phyloP scores from a whole-genome alignment of 805 yeast genomes.

The Sungouiella thailandica region DNA sequence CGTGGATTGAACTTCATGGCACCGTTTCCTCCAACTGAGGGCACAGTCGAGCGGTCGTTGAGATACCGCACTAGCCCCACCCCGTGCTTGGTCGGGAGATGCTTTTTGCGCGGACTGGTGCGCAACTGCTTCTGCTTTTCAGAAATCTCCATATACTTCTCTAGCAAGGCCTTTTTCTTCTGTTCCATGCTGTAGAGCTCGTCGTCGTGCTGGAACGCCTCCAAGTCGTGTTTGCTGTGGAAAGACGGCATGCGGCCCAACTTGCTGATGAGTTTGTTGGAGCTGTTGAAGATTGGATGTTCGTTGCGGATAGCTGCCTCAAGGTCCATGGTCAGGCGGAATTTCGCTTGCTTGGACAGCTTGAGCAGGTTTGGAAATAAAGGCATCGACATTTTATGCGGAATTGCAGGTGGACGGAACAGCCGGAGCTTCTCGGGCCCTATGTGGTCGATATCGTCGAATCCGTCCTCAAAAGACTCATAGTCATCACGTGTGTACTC shows the following conservation, averaged over 20 bases:
- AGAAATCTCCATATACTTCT: slow-evolving; percentile 27
- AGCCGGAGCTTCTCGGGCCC: slow-evolving; percentile 10
- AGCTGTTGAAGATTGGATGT: slow-evolving; percentile 28
- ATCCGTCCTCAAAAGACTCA: slow-evolving; percentile 35
- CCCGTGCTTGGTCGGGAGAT: slow-evolving; percentile 3
- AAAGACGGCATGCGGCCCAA: slow-evolving; percentile 41
- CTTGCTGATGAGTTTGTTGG: slow-evolving; percentile 30
- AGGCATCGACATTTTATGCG: slow-evolving; percentile 20
- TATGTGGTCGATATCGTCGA: slow-evolving; percentile 17
- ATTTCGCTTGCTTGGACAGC: slow-evolving; percentile 19
- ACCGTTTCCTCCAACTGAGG: slow-evolving; percentile 16
- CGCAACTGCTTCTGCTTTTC: slow-evolving; percentile 16
- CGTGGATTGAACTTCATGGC: slow-evolving; percentile 51
- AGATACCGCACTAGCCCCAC: slow-evolving; percentile 30
- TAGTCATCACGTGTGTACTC: slow-evolving; percentile 35
- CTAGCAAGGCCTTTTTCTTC: slow-evolving; percentile 25
- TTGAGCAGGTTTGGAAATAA: slow-evolving; percentile 11
- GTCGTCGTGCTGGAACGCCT: slow-evolving; percentile 5
- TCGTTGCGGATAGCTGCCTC: slow-evolving; percentile 12
- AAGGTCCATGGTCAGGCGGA: slow-evolving; percentile 31
- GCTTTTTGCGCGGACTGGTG: slow-evolving; percentile 8
- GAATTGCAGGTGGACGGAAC: slow-evolving; percentile 4
- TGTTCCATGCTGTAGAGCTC: slow-evolving; percentile 14
- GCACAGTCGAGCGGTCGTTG: slow-evolving; percentile 16
- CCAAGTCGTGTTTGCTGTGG: slow-evolving; percentile 15